phyloP scores from a whole-genome alignment of 345 rosid genomes.

The Psidium friedrichsthalianum region DNA sequence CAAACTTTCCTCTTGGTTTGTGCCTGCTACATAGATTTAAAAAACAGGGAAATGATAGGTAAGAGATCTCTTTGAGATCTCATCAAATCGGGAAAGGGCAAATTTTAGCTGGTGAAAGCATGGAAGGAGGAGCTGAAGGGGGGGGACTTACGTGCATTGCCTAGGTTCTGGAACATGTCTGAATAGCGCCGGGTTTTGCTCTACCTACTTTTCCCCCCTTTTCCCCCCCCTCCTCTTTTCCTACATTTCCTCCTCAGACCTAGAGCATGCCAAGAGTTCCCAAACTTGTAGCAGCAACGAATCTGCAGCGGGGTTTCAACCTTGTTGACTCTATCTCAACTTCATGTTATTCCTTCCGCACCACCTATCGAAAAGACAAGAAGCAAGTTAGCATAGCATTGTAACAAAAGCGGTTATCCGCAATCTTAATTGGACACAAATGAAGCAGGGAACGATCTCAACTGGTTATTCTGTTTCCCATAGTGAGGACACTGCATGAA shows the following conservation, averaged over 20 bases:
- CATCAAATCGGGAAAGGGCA: no score
- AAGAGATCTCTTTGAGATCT: constrained; percentile 15
- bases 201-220: no score
- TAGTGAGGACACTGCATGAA: constrained; percentile 26
- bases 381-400: neutral
- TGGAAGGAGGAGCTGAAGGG: no score
- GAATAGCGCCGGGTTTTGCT: no score
- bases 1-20: neutral
- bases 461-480: constrained; percentile 44
- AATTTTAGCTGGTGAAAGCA: no score
- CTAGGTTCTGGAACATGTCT: neutral
- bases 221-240: no score
- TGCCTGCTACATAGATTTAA: constrained; percentile 18
- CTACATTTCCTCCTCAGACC: neutral
- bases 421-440: neutral
- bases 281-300: neutral
- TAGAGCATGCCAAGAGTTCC: neutral
- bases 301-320: neutral
- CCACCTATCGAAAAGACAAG: constrained; percentile 25
- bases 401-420: neutral
- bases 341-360: constrained; percentile 11
- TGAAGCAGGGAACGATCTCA: neutral
- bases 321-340: constrained; percentile 5
- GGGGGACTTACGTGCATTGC: no score
- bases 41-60: constrained; percentile 4